A percentile compares a stretch with the other conserved stretches of the same genome.
Evolutionary conservation across 768 basidiomycete genomes (phyloP).

Genomic region (Mrakia blollopis): DNA sequence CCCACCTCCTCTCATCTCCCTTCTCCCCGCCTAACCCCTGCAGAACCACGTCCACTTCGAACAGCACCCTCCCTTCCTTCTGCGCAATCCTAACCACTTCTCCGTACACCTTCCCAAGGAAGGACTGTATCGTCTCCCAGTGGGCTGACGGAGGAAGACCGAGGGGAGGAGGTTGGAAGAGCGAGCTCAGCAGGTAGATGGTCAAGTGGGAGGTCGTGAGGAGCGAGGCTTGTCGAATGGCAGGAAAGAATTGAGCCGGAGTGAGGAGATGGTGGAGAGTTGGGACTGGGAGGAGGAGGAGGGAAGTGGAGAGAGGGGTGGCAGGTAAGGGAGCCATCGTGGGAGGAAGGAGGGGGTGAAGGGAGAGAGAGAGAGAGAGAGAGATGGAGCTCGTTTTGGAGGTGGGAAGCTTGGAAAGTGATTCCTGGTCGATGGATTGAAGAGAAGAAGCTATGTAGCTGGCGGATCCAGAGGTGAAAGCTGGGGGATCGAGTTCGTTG

Average conservation of each 20-base stretch:
- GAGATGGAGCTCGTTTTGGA: neutral
- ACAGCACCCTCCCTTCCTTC: constrained; percentile 60
- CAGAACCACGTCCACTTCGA: constrained; percentile 73
- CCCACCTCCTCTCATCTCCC: constrained; percentile 42
- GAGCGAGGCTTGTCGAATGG: constrained; percentile 13
- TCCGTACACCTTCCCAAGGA: constrained; percentile 79
- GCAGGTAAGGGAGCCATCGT: neutral
- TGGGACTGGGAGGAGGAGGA: constrained; percentile 18
- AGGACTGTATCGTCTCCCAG: constrained; percentile 67
- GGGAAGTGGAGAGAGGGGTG: neutral
- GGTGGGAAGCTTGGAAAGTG: neutral
- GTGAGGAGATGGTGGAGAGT: neutral
- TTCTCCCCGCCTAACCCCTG: constrained; percentile 51
- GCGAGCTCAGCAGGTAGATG: constrained; percentile 14
- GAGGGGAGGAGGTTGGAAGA: constrained; percentile 5
- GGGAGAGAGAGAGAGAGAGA: neutral
- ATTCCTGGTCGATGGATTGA: too few species aligned
- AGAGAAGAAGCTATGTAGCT: too few species aligned
- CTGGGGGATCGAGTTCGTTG: too few species aligned
- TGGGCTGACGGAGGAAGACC: constrained; percentile 32
- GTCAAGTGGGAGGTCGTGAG: constrained; percentile 14
- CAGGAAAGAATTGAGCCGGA: neutral
- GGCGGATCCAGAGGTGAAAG: too few species aligned
- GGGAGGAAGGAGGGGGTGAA: neutral
- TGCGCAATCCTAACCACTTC: constrained; percentile 74